Evolutionary conservation across 2,329 filamentous ascomycete species (phyloP).

Genomic region (Aspergillus novofumigatus): DNA sequence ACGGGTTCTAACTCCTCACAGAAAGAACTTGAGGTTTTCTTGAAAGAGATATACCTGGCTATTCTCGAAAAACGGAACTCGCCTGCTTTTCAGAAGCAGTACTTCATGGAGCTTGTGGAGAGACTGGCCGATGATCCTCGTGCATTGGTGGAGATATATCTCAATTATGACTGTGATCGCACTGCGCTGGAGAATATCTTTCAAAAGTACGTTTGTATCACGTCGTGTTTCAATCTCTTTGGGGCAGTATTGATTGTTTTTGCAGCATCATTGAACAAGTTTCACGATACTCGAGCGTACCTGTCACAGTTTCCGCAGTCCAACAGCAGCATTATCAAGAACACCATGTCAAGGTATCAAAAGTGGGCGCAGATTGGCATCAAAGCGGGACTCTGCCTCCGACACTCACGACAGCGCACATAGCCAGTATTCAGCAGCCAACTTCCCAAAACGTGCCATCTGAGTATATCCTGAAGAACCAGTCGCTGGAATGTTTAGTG

Average conservation of each 20-base stretch:
- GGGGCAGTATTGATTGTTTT: slow-evolving; percentile 3
- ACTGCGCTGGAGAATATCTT: slow-evolving; percentile 94
- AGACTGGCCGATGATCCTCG: slow-evolving; percentile 80
- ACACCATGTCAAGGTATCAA: slow-evolving; percentile 58
- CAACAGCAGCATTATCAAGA: slow-evolving; percentile 89
- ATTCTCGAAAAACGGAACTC: slow-evolving; percentile 85
- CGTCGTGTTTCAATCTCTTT: neutral
- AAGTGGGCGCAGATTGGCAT: slow-evolving; percentile 72
- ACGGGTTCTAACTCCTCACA: slow-evolving; percentile 32
- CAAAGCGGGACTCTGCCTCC: slow-evolving; percentile 80
- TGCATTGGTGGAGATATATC: slow-evolving; percentile 87
- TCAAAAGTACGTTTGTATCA: slow-evolving; percentile 52
- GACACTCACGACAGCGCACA: slow-evolving; percentile 74
- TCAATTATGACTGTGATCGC: slow-evolving; percentile 97
- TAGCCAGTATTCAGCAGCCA: slow-evolving; percentile 50
- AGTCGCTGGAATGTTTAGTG: slow-evolving; percentile 82
- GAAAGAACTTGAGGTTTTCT: slow-evolving; percentile 96
- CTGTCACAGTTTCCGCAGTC: slow-evolving; percentile 67
- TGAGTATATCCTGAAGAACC: slow-evolving; percentile 87
- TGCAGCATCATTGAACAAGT: slow-evolving; percentile 82
- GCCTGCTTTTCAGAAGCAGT: slow-evolving; percentile 84
- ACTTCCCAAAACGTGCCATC: slow-evolving; percentile 66
- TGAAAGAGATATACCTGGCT: slow-evolving; percentile 94
- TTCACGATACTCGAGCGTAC: slow-evolving; percentile 76
- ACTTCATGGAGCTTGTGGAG: slow-evolving; percentile 81